Percentiles rank a stretch among this genome's conserved stretches.
Conservation (phyloP, 352 stramenopile genomes). For the Pythium volutum region DNA sequence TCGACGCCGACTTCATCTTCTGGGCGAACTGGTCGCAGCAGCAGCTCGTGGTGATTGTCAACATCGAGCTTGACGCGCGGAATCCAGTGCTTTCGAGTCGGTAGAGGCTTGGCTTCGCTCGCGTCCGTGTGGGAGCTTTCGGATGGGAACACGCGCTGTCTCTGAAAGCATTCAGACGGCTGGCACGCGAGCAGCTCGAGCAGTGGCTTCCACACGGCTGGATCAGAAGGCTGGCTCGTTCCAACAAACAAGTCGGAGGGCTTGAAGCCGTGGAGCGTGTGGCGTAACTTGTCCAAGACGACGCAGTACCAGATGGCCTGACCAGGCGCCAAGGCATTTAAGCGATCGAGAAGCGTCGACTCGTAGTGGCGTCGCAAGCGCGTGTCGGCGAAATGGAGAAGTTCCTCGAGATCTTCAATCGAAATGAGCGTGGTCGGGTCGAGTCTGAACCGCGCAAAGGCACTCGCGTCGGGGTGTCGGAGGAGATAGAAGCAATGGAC, state of each 20-base stretch:
- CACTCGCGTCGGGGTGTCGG: not conserved
- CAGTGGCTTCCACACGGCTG: not conserved
- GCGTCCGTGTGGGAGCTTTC: not conserved
- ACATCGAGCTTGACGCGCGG: constrained; percentile 37
- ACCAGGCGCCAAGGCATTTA: not conserved
- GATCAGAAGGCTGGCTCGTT: not conserved
- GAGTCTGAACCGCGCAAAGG: not conserved
- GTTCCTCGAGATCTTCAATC: constrained; percentile 19
- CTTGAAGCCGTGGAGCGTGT: constrained; percentile 6
- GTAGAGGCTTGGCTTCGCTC: not conserved
- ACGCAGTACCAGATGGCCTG: constrained; percentile 27
- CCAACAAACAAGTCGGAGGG: constrained; percentile 7
- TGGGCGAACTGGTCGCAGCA: constrained; percentile 27
- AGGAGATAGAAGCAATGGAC: constrained; percentile 40
- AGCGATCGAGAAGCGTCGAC: not conserved
- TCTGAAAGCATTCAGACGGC: constrained; percentile 21
- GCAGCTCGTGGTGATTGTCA: constrained; percentile 36
- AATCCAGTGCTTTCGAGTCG: constrained; percentile 22
- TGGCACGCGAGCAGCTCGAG: constrained; percentile 29
- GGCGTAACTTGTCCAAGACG: constrained; percentile 41
- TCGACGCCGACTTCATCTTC: constrained; percentile 30
- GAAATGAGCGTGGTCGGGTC: constrained; percentile 13
- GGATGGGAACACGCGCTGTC: not conserved
- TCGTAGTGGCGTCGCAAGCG: constrained; percentile 12
- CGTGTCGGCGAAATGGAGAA: constrained; percentile 16